Conservation (phyloP, 495 filamentous ascomycete genomes). For the Penicillium atrosanguineum region DNA sequence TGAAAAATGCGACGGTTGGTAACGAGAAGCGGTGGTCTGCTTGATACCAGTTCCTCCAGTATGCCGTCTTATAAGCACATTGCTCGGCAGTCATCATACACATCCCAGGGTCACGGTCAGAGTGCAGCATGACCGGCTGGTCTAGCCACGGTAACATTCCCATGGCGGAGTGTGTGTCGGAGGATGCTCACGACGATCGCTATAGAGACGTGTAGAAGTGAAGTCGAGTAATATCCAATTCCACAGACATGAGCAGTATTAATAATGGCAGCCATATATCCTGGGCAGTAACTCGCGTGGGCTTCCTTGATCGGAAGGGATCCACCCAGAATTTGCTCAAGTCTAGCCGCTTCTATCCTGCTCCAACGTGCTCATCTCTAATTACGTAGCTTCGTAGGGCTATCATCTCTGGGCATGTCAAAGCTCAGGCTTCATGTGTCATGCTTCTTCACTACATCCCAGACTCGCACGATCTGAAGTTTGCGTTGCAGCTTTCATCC, state of each 20-base stretch:
- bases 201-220: not conserved
- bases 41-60: slow-evolving; percentile 54
- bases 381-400: not conserved
- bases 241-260: not conserved
- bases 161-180: not conserved
- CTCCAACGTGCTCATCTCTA: not conserved
- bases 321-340: not conserved
- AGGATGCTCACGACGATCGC: not conserved
- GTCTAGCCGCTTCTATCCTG: not conserved
- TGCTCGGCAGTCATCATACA: slow-evolving; percentile 48
- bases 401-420: not conserved
- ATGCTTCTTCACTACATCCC: no score
- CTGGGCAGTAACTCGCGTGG: not conserved
- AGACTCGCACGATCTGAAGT: no score
- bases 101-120: slow-evolving; percentile 34
- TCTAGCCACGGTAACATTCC: slow-evolving; percentile 41
- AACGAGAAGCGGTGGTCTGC: slow-evolving; percentile 53
- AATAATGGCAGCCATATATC: not conserved
- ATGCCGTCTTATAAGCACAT: slow-evolving; percentile 42
- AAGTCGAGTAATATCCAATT: not conserved
- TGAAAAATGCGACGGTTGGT: slow-evolving; percentile 49
- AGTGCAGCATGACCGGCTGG: slow-evolving; percentile 48
- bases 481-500: no score
- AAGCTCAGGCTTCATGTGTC: not conserved
- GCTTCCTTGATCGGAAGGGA: not conserved